These are phyloP conservation scores for Nakazawaea populi DNA, from an alignment of 805 yeast genomes.

Conservation along the genomic window DNA sequence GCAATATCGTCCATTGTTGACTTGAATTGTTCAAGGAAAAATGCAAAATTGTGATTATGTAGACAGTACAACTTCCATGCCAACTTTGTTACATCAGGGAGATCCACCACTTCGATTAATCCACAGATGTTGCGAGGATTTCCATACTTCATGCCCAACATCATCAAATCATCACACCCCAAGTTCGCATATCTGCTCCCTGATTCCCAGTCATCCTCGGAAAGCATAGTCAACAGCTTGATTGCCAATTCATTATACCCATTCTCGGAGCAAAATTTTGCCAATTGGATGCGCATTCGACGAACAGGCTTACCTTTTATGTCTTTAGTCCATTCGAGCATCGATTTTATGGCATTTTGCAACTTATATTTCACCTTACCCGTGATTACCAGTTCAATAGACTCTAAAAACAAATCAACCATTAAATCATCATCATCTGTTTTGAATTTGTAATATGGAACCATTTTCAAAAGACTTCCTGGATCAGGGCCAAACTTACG, in stretches of 20 bases:
- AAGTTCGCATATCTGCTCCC: not conserved
- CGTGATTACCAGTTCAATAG: not conserved
- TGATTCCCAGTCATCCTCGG: conserved; percentile 10
- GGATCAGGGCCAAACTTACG: conserved; percentile 22
- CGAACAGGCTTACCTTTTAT: too few relatives aligned
- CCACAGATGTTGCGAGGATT: conserved; percentile 18
- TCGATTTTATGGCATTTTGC: too few relatives aligned
- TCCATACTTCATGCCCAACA: conserved; percentile 18
- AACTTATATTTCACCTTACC: too few relatives aligned
- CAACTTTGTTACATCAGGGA: conserved; percentile 21
- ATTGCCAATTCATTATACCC: conserved; percentile 19
- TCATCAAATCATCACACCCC: conserved; percentile 20
- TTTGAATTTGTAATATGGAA: conserved; percentile 12
- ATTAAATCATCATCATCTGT: not conserved
- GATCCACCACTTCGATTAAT: conserved; percentile 12
- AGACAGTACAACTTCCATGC: conserved; percentile 11
- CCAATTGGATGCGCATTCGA: conserved; percentile 8
- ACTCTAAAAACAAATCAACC: conserved; percentile 9
- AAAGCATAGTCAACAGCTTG: conserved; percentile 15
- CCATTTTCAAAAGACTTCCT: conserved; percentile 17
- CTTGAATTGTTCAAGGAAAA: conserved; percentile 18
- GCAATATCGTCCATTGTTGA: conserved; percentile 1
- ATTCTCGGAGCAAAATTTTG: conserved; percentile 24
- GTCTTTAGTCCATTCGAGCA: too few relatives aligned
- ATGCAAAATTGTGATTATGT: conserved; percentile 25